Evolutionary conservation across 2,329 filamentous ascomycete genomes (phyloP).

Genomic region (Sporothrix mexicana): DNA sequence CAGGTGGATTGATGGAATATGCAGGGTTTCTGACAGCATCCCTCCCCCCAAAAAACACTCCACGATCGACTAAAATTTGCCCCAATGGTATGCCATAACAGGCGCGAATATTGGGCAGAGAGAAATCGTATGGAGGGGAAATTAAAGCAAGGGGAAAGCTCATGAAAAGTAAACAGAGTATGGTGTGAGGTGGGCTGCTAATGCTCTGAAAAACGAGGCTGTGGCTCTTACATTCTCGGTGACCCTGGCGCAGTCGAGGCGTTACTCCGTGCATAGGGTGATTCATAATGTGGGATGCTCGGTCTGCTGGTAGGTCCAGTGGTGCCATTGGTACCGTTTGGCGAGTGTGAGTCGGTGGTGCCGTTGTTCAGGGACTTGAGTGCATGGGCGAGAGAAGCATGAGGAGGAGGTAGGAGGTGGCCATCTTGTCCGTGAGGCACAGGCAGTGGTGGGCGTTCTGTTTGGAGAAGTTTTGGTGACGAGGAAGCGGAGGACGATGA

Average conservation of each 20-base stretch:
- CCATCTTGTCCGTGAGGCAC: constrained; percentile 40
- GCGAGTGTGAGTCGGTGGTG: not conserved
- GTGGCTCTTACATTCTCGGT: constrained; percentile 61
- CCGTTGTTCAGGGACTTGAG: constrained; percentile 44
- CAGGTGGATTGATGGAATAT: constrained; percentile 24
- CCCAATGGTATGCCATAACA: not conserved
- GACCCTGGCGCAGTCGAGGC: constrained; percentile 65
- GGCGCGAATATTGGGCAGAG: constrained; percentile 4
- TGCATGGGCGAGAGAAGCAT: constrained; percentile 42
- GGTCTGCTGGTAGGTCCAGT: constrained; percentile 42
- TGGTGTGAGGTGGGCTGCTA: not conserved
- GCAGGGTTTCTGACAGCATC: constrained; percentile 14
- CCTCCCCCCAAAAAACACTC: constrained; percentile 21
- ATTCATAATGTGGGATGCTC: constrained; percentile 52
- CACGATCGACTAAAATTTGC: constrained; percentile 23
- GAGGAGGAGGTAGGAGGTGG: constrained; percentile 38
- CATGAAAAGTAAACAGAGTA: not conserved
- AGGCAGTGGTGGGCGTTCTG: constrained; percentile 39
- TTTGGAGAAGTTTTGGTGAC: constrained; percentile 38
- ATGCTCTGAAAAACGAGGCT: not conserved
- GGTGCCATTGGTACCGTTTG: constrained; percentile 48
- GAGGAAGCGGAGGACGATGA: constrained; percentile 44
- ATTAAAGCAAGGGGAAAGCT: constrained; percentile 21
- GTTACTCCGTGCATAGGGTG: constrained; percentile 62
- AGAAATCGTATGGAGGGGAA: constrained; percentile 35